Evolutionary conservation across 2,329 filamentous ascomycete genomes (phyloP).

Genomic region (Nemania diffusa): DNA sequence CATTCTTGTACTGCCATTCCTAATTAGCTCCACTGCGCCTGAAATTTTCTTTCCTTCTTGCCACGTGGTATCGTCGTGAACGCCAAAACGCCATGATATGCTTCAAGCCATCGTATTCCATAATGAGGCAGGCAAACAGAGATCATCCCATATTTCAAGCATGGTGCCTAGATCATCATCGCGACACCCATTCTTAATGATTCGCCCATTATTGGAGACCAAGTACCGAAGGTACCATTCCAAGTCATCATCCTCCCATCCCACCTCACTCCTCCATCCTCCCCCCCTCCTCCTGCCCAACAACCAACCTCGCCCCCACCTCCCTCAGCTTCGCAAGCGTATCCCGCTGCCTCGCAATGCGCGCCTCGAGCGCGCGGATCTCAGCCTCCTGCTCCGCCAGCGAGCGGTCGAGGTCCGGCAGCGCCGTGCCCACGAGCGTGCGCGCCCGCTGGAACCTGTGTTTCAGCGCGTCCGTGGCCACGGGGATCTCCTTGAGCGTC

Average conservation of each 20-base stretch:
- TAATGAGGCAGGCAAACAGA: too few relatives aligned
- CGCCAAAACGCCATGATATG: constrained; percentile 18
- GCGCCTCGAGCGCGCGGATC: constrained; percentile 72
- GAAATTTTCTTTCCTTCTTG: not conserved
- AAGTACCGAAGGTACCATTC: too few relatives aligned
- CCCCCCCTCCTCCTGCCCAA: constrained; percentile 49
- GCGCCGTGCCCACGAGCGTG: constrained; percentile 64
- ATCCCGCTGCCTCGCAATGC: constrained; percentile 70
- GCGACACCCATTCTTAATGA: too few relatives aligned
- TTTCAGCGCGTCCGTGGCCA: constrained; percentile 81
- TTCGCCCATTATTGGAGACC: too few relatives aligned
- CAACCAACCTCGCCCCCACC: constrained; percentile 57
- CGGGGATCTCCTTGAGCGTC: constrained; percentile 78
- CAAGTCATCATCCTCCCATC: too few relatives aligned
- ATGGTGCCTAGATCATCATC: too few relatives aligned
- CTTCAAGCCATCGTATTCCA: not conserved
- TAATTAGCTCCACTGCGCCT: not conserved
- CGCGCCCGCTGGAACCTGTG: constrained; percentile 85
- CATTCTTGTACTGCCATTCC: not conserved
- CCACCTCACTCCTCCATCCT: constrained; percentile 57
- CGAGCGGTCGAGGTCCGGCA: constrained; percentile 76
- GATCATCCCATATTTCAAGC: too few relatives aligned
- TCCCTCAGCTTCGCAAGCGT: constrained; percentile 66
- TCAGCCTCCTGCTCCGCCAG: constrained; percentile 77
- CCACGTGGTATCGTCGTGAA: constrained; percentile 24